These are phyloP conservation scores for Alternaria rosae DNA, from an alignment of 2,329 filamentous ascomycete species.

Conservation along the genomic window DNA sequence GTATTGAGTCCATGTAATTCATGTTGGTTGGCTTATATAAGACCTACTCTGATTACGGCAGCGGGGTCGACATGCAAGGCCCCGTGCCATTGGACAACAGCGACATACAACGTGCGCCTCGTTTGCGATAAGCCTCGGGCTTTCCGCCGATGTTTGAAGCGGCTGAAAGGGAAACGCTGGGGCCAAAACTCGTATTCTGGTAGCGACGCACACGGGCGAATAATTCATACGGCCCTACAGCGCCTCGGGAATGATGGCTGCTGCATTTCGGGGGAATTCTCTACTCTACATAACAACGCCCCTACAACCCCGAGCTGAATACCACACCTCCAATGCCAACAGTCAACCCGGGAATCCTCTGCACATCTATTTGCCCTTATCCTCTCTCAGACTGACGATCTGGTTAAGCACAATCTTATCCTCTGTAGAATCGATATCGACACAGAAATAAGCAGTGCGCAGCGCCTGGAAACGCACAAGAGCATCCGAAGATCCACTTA, in stretches of 20 bases:
- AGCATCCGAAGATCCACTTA: conserved; percentile 46
- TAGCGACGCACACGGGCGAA: neutral
- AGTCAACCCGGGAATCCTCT: neutral
- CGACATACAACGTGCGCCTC: neutral
- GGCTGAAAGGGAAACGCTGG: neutral
- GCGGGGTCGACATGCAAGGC: conserved; percentile 8
- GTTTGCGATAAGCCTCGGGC: neutral
- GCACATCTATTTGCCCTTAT: conserved; percentile 52
- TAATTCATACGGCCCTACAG: neutral
- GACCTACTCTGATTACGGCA: conserved; percentile 13
- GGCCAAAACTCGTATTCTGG: neutral
- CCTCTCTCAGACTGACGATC: conserved; percentile 91
- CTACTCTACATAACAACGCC: neutral
- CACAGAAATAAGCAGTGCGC: conserved; percentile 84
- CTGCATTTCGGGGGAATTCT: neutral
- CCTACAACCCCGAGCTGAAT: neutral
- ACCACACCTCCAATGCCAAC: neutral
- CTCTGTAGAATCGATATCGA: conserved; percentile 73
- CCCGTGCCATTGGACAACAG: conserved; percentile 12
- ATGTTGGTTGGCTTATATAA: conserved; percentile 14
- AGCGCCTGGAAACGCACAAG: conserved; percentile 87
- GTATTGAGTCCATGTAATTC: neutral
- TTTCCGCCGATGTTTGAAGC: neutral
- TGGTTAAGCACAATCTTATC: conserved; percentile 88
- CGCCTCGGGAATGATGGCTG: neutral